Base-by-base conservation (phyloP, 495 filamentous ascomycete species). In the Podospora pseudocomata region DNA sequence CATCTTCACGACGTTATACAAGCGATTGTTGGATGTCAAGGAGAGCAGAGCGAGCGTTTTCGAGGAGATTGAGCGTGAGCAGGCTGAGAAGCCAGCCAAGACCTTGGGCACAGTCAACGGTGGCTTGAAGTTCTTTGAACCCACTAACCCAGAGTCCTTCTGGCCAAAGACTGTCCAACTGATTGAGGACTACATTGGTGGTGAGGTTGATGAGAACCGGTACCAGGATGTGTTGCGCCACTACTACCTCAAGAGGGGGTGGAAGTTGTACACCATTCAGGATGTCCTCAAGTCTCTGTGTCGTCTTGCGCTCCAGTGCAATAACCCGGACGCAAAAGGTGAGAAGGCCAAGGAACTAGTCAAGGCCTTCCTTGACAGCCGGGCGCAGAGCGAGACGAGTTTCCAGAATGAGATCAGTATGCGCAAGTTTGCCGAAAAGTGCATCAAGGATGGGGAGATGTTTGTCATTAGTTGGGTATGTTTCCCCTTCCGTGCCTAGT, bases 261-360 rank as follows among this genome's bases (percentile, higher is more conserved):
- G 93, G 87, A 90, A 90, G 68, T 78, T 99, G 19, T 97, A 97
- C 79, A 90, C 90, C 56, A 87, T 97, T 70, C 91, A 93, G 70
- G 92, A 94, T 73, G 87, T 97, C 60, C 85, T 97, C 65, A 84
- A 85, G 67, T 86, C 88, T 1, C 88, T 97, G 61, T 85, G 89
- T 55, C 89, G 92, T 63, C 90, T 91, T 65, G 91, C 88, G 55
- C 82, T 91, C 1, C 83, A 81, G 3, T 92, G 96, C 72, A 88
- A 92, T 69, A 89, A 86, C 56, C 86, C 85, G 7, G 96, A 99
- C 68, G 84, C 85, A 30, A 97, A 96, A 76, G 76, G 76, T 67
- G 96, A 99, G 72, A 94, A 92, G 82, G 97, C 90, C 60, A 87
- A 89, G 13, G 93, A 96, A 59, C 92, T 97, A 30, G 87, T 91